These are phyloP conservation scores for Periconia sp. DNA, from an alignment of 2,329 filamentous ascomycete genomes.

Conservation along the genomic window DNA sequence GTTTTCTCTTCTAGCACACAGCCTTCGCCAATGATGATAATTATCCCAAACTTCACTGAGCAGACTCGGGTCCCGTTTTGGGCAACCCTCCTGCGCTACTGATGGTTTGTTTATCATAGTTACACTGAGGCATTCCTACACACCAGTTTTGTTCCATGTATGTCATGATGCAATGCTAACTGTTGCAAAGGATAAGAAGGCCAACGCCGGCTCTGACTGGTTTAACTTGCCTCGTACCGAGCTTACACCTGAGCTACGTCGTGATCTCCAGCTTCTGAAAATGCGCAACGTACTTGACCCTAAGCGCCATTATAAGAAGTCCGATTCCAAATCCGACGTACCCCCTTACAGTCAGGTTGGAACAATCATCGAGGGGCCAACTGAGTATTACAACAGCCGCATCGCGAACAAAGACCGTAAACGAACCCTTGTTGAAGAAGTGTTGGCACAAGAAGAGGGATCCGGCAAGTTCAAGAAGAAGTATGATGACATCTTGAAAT, in stretches of 20 bases:
- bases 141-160: conserved; percentile 3
- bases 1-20: conserved; percentile 27
- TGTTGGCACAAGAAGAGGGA: conserved; percentile 67
- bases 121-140: conserved; percentile 63
- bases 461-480: conserved; percentile 80
- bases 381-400: conserved; percentile 80
- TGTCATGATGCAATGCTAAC: conserved; percentile 20
- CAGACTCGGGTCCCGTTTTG: conserved; percentile 78
- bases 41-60: conserved; percentile 71
- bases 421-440: conserved; percentile 81
- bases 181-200: conserved; percentile 55
- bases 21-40: conserved; percentile 69
- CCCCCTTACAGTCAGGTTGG: conserved; percentile 89
- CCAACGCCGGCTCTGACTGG: conserved; percentile 79
- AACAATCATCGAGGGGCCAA: conserved; percentile 83
- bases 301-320: conserved; percentile 90
- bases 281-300: conserved; percentile 89
- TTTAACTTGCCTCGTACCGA: conserved; percentile 84
- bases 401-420: conserved; percentile 87
- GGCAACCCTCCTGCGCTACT: conserved; percentile 69
- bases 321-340: conserved; percentile 66
- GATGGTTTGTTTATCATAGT: conserved; percentile 71
- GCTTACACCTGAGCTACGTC: conserved; percentile 80
- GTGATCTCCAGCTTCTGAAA: conserved; percentile 84
- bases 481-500: conserved; percentile 79